Evolutionary conservation across 768 basidiomycete species (phyloP).

Genomic region (Pisolithus tinctorius): DNA sequence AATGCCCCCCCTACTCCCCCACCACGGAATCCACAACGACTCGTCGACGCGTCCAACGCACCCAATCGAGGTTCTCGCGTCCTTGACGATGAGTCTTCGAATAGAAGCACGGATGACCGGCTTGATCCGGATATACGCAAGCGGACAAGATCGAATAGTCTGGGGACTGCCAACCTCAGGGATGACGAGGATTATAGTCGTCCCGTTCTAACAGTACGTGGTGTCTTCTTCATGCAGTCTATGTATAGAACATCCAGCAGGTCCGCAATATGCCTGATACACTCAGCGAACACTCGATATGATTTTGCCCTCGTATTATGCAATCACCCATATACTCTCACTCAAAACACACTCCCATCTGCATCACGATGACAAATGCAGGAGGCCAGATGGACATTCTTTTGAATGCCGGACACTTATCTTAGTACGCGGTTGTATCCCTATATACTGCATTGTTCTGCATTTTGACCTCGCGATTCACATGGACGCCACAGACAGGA

Average conservation of each 20-base stretch:
- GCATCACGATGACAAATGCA: not conserved
- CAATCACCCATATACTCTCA: constrained; percentile 3
- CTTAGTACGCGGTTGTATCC: constrained; percentile 3
- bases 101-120: constrained; percentile 20
- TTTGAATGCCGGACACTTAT: constrained; percentile 14
- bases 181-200: constrained; percentile 55
- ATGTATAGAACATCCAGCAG: constrained; percentile 23
- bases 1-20: constrained; percentile 11
- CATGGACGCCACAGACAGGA: constrained; percentile 8
- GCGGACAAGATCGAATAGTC: constrained; percentile 16
- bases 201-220: constrained; percentile 47
- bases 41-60: constrained; percentile 1
- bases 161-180: constrained; percentile 19
- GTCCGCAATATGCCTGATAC: constrained; percentile 51
- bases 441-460: constrained; percentile 8
- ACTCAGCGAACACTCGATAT: constrained; percentile 28
- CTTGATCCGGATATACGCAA: constrained; percentile 18
- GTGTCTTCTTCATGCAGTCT: not conserved
- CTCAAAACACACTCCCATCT: constrained; percentile 4
- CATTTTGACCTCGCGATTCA: not conserved
- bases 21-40: constrained; percentile 26
- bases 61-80: not conserved
- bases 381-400: constrained; percentile 4
- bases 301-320: constrained; percentile 7
- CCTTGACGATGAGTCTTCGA: constrained; percentile 6